Percentiles rank a stretch among this genome's conserved stretches.
Evolutionary conservation across 2,329 filamentous ascomycete genomes (phyloP).

Genomic region (Fusarium buxicola): DNA sequence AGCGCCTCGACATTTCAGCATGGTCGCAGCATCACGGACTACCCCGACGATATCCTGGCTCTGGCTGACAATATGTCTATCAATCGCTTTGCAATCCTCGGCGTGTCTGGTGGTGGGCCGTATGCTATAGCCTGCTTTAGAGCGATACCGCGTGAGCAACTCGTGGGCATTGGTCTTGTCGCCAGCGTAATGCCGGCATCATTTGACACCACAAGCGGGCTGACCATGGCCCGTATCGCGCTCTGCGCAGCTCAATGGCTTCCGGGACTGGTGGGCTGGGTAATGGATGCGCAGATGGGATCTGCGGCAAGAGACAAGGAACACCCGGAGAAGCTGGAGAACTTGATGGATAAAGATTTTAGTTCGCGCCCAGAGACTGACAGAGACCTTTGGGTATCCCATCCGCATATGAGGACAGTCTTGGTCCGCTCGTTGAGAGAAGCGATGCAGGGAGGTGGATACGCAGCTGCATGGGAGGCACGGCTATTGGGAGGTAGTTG

Average conservation of each 20-base stretch:
- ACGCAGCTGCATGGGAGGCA: conserved; percentile 25
- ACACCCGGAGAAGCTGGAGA: conserved; percentile 22
- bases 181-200: conserved; percentile 28
- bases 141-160: background rate
- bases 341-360: conserved; percentile 26
- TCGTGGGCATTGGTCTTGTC: conserved; percentile 12
- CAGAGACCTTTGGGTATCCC: background rate
- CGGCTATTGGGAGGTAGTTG: conserved; percentile 21
- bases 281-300: conserved; percentile 7
- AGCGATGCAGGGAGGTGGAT: conserved; percentile 21
- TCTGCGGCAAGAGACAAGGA: conserved; percentile 14
- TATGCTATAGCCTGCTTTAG: conserved; percentile 30
- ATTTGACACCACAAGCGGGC: conserved; percentile 26
- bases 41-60: conserved; percentile 9
- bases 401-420: conserved; percentile 2
- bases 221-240: conserved; percentile 17
- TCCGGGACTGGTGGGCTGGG: conserved; percentile 13
- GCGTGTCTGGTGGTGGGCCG: conserved; percentile 26
- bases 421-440: conserved; percentile 11
- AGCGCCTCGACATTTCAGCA: conserved; percentile 29
- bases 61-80: conserved; percentile 4
- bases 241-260: conserved; percentile 18
- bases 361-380: conserved; percentile 1
- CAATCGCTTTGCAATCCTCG: background rate
- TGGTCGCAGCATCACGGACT: conserved; percentile 13